Conservation (phyloP, 2,329 filamentous ascomycete genomes). For the Akanthomyces uredinophilus region DNA sequence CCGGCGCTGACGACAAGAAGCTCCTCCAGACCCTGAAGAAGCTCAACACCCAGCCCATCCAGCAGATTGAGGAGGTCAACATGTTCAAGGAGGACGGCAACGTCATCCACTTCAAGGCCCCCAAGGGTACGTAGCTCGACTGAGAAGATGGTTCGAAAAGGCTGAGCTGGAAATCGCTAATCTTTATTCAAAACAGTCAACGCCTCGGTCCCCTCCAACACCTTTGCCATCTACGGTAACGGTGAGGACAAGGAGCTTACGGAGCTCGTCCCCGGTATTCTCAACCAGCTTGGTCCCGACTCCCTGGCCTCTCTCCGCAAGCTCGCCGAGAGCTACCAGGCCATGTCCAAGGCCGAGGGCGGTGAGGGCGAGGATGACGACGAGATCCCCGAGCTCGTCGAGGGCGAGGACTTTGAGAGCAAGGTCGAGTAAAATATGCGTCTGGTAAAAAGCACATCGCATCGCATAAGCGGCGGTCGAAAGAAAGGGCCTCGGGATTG, state of each 20-base stretch:
- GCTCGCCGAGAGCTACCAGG: slow-evolving; percentile 99
- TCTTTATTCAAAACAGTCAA: slow-evolving; percentile 59
- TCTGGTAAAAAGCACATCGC: neutral
- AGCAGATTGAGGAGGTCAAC: slow-evolving; percentile 99
- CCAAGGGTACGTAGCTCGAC: slow-evolving; percentile 69
- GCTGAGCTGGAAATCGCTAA: slow-evolving; percentile 13
- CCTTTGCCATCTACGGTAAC: slow-evolving; percentile 98
- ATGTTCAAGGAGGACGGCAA: slow-evolving; percentile 99
- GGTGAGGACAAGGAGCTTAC: slow-evolving; percentile 99
- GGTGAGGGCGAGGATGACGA: slow-evolving; percentile 80
- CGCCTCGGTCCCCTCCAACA: slow-evolving; percentile 95
- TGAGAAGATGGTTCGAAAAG: neutral
- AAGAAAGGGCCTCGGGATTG: slow-evolving; percentile 1
- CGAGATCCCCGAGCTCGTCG: slow-evolving; percentile 95
- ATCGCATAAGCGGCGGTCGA: neutral
- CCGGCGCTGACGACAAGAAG: slow-evolving; percentile 98
- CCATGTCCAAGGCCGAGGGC: slow-evolving; percentile 90
- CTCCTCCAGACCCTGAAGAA: slow-evolving; percentile 96
- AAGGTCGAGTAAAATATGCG: slow-evolving; percentile 74
- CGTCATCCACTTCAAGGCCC: slow-evolving; percentile 97
- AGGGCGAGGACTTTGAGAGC: slow-evolving; percentile 96
- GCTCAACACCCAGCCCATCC: slow-evolving; percentile 99
- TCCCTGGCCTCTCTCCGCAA: slow-evolving; percentile 96
- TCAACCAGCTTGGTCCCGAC: slow-evolving; percentile 99
- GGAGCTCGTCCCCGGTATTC: slow-evolving; percentile 97